Percentiles rank a stretch among this genome's conserved stretches.
phyloP scores from a whole-genome alignment of 208 protist species.

The Trypanosomatidae sp. region DNA sequence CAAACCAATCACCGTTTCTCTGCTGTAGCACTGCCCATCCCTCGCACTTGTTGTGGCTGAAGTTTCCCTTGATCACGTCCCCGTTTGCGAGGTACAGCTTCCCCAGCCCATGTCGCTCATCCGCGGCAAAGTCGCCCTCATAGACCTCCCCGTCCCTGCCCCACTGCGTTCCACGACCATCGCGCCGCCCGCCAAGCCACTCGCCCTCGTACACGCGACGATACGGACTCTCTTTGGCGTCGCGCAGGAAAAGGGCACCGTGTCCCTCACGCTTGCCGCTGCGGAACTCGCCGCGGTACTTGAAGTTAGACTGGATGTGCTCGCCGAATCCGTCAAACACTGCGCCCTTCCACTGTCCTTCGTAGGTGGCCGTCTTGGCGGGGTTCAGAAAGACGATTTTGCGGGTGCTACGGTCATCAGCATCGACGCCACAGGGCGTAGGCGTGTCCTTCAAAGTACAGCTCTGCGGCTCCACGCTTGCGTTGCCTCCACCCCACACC shows the following conservation, averaged over 20 bases:
- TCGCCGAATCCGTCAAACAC: slow-evolving; percentile 86
- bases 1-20: slow-evolving; percentile 82
- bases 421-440: slow-evolving; percentile 11
- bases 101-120: slow-evolving; percentile 71
- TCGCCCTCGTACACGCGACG: slow-evolving; percentile 85
- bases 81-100: slow-evolving; percentile 83
- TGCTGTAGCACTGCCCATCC: slow-evolving; percentile 77
- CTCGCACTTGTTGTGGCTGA: slow-evolving; percentile 55
- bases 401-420: slow-evolving; percentile 32
- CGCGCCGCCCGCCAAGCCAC: slow-evolving; percentile 78
- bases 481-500: slow-evolving; percentile 22
- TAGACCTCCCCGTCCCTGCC: slow-evolving; percentile 85
- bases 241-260: slow-evolving; percentile 82
- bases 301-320: slow-evolving; percentile 68
- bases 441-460: background rate
- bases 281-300: slow-evolving; percentile 87
- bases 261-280: slow-evolving; percentile 73
- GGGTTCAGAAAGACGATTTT: slow-evolving; percentile 85
- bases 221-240: slow-evolving; percentile 51
- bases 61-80: slow-evolving; percentile 83
- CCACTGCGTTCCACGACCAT: slow-evolving; percentile 87
- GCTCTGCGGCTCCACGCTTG: background rate
- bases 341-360: slow-evolving; percentile 87
- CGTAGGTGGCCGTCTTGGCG: slow-evolving; percentile 80
- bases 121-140: slow-evolving; percentile 71